These are phyloP conservation scores for Colletotrichum higginsianum DNA, from an alignment of 2,329 filamentous ascomycete species.

Conservation along the genomic window DNA sequence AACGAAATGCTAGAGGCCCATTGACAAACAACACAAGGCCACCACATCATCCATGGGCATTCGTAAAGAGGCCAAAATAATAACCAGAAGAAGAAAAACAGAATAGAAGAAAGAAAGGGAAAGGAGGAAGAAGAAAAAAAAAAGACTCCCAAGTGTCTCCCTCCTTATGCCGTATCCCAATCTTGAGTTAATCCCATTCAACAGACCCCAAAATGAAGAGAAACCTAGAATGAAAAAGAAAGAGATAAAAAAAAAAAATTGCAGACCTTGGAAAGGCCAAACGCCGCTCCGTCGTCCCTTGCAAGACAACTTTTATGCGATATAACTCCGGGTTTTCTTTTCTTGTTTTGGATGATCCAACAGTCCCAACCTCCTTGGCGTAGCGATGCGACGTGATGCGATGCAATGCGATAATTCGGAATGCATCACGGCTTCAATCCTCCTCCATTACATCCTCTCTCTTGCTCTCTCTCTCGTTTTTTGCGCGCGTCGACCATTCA, in stretches of 20 bases:
- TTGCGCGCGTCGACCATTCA: background rate
- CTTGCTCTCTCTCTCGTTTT: background rate
- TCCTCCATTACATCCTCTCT: background rate
- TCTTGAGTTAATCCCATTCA: constrained; percentile 3
- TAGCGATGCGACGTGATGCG: background rate
- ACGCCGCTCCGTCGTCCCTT: constrained; percentile 30
- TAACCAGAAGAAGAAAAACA: background rate
- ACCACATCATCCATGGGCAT: constrained; percentile 11
- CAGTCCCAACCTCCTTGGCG: background rate
- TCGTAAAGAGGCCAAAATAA: no score
- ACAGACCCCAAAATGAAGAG: background rate
- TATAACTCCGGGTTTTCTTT: constrained; percentile 33
- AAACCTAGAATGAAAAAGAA: constrained; percentile 8
- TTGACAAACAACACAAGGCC: background rate
- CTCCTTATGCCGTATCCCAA: constrained; percentile 17
- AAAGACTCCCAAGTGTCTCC: constrained; percentile 9
- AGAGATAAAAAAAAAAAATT: background rate
- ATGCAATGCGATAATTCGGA: background rate
- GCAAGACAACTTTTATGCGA: constrained; percentile 36
- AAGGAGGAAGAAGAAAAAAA: background rate
- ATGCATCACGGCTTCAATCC: background rate
- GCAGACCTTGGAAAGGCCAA: constrained; percentile 1
- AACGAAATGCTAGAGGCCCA: background rate
- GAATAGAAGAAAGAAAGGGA: background rate
- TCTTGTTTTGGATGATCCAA: constrained; percentile 8